These are phyloP conservation scores for Pistacia integerrima DNA, from an alignment of 345 rosid species.

Conservation along the genomic window DNA sequence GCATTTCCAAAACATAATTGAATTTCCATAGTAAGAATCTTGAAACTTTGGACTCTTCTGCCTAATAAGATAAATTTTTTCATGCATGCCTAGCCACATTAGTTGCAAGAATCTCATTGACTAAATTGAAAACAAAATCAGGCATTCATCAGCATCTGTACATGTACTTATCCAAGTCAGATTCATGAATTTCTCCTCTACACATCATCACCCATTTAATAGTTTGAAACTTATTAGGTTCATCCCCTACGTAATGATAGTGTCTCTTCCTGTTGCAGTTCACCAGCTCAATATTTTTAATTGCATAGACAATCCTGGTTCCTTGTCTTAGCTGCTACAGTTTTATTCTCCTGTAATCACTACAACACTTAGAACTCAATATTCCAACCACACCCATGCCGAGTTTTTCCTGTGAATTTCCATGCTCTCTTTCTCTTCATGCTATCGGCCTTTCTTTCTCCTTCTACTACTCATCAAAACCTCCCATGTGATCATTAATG, in stretches of 20 bases:
- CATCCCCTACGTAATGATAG: conserved; percentile 14
- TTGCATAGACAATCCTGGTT: background rate
- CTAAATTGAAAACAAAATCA: background rate
- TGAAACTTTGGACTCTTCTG: no score
- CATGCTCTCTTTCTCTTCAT: conserved; percentile 19
- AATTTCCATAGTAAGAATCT: no score
- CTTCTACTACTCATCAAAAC: conserved; percentile 8
- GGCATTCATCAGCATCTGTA: background rate
- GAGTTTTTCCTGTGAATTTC: conserved; percentile 6
- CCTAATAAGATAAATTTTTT: no score
- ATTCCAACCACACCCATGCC: background rate
- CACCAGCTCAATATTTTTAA: conserved; percentile 6
- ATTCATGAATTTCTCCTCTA: conserved; percentile 14
- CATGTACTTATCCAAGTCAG: conserved; percentile 1
- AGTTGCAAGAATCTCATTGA: conserved; percentile 27
- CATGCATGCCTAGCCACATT: no score
- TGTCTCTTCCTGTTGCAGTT: conserved; percentile 15
- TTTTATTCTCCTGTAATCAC: background rate
- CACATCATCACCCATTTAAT: conserved; percentile 2
- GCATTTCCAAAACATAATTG: no score
- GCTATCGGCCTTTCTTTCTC: conserved; percentile 6
- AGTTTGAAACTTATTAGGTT: conserved; percentile 23
- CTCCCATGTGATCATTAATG: background rate
- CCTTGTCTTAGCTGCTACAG: background rate
- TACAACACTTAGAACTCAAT: no score